Conservation (phyloP, 495 filamentous ascomycete species). For the Xylaria acuta region DNA sequence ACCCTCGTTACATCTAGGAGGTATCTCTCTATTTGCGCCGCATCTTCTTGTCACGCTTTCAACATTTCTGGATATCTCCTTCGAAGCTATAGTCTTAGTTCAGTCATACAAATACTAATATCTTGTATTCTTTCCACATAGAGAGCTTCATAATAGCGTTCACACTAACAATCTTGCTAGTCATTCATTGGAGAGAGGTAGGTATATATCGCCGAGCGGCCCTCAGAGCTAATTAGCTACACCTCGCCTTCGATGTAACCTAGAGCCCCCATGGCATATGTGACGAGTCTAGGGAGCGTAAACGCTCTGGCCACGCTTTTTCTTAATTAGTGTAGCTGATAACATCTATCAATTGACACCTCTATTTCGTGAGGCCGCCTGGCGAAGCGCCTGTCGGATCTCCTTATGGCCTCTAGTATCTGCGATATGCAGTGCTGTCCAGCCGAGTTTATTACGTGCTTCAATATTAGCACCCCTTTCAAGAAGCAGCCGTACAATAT, state of each 20-base stretch:
- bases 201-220: not conserved
- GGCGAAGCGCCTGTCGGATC: not conserved
- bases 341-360: not conserved
- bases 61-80: not conserved
- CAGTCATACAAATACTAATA: not conserved
- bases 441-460: too few species aligned
- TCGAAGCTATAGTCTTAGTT: not conserved
- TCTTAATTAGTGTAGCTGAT: not conserved
- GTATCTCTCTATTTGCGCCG: not conserved
- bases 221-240: not conserved
- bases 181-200: not conserved
- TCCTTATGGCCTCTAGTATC: not conserved
- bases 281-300: not conserved
- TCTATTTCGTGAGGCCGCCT: not conserved
- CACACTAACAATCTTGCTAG: not conserved
- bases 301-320: not conserved
- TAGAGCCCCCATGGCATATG: not conserved
- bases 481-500: too few species aligned
- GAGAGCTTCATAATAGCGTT: not conserved
- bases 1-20: not conserved
- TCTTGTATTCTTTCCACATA: not conserved
- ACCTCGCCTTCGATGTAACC: not conserved
- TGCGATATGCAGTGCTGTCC: too few species aligned
- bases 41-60: not conserved
- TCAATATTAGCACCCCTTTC: too few species aligned